Percentiles rank a stretch among this genome's conserved stretches.
These are phyloP conservation scores for Ustilago bromivora DNA, from an alignment of 1,284 basidiomycete species.

Conservation along the genomic window DNA sequence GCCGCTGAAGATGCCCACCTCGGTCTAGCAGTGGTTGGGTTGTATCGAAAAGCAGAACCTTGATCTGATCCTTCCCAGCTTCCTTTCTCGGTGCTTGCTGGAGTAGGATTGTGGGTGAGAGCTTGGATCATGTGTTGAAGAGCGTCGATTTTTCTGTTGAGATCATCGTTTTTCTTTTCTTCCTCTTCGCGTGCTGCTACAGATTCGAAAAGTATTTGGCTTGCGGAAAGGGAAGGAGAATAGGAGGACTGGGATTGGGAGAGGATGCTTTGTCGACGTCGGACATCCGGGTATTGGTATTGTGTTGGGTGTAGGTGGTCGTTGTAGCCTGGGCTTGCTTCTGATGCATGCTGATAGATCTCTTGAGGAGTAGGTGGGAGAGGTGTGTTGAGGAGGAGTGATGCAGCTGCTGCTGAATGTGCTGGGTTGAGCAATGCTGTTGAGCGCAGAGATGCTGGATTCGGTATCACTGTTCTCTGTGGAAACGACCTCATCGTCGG, in stretches of 20 bases:
- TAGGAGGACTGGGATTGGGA: constrained; percentile 1
- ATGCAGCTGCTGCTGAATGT: constrained; percentile 4
- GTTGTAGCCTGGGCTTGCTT: background rate
- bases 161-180: constrained; percentile 27
- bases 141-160: constrained; percentile 37
- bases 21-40: background rate
- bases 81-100: background rate
- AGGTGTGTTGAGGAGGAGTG: background rate
- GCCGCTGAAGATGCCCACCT: background rate
- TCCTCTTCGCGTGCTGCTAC: constrained; percentile 1
- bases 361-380: background rate
- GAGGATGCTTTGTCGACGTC: constrained; percentile 4
- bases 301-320: constrained; percentile 2
- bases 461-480: background rate
- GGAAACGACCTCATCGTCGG: background rate
- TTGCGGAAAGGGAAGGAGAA: constrained; percentile 16
- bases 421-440: constrained; percentile 8
- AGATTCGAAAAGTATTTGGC: background rate
- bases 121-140: constrained; percentile 25
- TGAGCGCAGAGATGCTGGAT: background rate
- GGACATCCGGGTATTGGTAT: background rate
- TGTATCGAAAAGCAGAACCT: constrained; percentile 15
- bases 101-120: background rate
- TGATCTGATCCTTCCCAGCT: constrained; percentile 2
- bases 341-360: background rate